These are phyloP conservation scores for Aspergillus candidus DNA, from an alignment of 2,329 filamentous ascomycete genomes.

Conservation along the genomic window DNA sequence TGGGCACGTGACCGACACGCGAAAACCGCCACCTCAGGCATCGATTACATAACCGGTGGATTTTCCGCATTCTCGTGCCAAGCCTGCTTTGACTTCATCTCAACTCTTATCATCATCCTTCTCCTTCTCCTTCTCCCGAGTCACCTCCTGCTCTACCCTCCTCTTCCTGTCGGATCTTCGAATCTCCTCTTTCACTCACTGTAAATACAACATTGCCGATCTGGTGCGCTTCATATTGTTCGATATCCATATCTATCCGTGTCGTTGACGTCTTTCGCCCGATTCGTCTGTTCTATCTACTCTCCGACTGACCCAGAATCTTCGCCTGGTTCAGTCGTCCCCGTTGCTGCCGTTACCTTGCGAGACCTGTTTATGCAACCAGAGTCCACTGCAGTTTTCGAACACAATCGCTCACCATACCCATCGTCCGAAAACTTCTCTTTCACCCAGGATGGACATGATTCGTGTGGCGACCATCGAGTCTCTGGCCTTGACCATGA, in stretches of 20 bases:
- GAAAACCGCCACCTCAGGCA: too few relatives aligned
- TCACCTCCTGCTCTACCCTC: background rate
- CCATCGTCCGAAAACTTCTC: slow-evolving; percentile 29
- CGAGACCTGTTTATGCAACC: slow-evolving; percentile 59
- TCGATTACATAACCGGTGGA: too few relatives aligned
- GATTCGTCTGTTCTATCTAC: slow-evolving; percentile 1
- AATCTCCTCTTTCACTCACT: too few relatives aligned
- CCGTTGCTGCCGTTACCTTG: slow-evolving; percentile 23
- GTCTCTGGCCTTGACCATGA: slow-evolving; percentile 40
- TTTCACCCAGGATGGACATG: slow-evolving; percentile 56
- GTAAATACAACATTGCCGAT: too few relatives aligned
- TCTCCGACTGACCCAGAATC: slow-evolving; percentile 46
- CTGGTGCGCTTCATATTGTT: too few relatives aligned
- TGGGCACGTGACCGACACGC: background rate
- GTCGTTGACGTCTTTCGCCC: slow-evolving; percentile 6
- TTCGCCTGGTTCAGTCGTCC: slow-evolving; percentile 51
- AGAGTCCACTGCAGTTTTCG: slow-evolving; percentile 49
- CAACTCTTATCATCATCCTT: background rate
- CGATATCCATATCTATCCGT: background rate
- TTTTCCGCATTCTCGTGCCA: background rate
- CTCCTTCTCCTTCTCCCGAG: background rate
- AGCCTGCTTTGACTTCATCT: slow-evolving; percentile 8
- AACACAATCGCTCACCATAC: slow-evolving; percentile 39
- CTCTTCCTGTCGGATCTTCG: background rate
- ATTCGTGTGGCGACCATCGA: slow-evolving; percentile 38